These are phyloP conservation scores for Citrullus colocynthis DNA, from an alignment of 306 rosid genomes.

Conservation along the genomic window DNA sequence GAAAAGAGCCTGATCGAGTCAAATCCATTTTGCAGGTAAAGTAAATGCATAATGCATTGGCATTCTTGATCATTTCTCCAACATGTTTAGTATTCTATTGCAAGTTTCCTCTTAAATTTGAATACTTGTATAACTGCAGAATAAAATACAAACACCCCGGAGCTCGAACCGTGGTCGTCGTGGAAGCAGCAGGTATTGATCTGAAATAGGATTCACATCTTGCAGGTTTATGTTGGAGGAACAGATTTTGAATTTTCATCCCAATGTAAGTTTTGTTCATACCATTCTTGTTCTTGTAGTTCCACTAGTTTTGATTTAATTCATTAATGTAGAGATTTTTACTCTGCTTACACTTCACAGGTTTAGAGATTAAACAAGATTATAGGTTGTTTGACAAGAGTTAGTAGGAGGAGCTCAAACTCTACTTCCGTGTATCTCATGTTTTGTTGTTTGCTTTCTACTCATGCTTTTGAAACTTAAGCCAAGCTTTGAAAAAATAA, in stretches of 20 bases:
- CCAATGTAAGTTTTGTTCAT: background rate
- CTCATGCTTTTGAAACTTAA: no score
- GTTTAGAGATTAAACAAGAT: background rate
- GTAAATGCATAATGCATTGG: slow-evolving; percentile 4
- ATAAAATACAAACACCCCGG: slow-evolving; percentile 20
- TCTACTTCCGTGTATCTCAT: no score
- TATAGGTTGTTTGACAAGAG: background rate
- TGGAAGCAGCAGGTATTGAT: slow-evolving; percentile 34
- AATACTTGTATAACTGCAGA: slow-evolving; percentile 25
- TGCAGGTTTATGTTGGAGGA: background rate
- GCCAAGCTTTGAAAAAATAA: no score
- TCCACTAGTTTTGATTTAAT: background rate
- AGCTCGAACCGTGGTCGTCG: slow-evolving; percentile 31
- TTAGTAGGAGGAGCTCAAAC: background rate
- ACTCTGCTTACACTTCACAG: background rate
- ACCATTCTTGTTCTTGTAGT: background rate
- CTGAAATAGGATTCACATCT: background rate
- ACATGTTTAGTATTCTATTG: background rate
- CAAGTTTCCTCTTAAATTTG: background rate
- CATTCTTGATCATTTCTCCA: background rate
- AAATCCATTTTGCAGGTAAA: slow-evolving; percentile 23
- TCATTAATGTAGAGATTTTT: background rate
- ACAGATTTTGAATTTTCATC: background rate
- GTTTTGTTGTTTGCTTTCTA: no score
- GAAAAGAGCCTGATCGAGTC: slow-evolving; percentile 21